Conservation (phyloP, 192 early-diverging fungal species). For the Rhizoclosmatium globosum region DNA sequence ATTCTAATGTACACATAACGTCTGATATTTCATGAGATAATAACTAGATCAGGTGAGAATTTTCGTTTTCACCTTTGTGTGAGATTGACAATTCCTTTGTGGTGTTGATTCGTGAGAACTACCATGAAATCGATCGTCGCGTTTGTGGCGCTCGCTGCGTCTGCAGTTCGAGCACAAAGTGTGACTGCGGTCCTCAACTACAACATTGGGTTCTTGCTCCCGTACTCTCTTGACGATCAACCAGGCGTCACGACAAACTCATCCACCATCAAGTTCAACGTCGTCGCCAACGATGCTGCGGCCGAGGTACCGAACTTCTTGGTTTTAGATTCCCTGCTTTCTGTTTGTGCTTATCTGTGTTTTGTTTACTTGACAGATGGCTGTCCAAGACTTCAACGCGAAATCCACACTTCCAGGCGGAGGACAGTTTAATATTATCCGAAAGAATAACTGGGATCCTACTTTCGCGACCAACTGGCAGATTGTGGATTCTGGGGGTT, state of each 20-base stretch:
- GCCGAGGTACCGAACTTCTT: background rate
- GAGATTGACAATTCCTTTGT: background rate
- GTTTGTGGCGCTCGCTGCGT: background rate
- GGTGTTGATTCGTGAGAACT: background rate
- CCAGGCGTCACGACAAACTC: slow-evolving; percentile 5
- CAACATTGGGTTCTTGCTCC: slow-evolving; percentile 35
- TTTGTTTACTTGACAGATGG: slow-evolving; percentile 18
- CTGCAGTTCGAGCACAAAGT: background rate
- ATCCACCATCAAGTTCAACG: slow-evolving; percentile 26
- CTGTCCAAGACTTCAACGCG: slow-evolving; percentile 31
- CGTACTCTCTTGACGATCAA: slow-evolving; percentile 31
- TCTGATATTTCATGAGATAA: too few species aligned
- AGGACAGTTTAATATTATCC: slow-evolving; percentile 27
- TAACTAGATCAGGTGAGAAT: too few species aligned
- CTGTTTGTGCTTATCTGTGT: background rate
- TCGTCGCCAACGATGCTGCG: slow-evolving; percentile 13
- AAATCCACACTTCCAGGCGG: background rate
- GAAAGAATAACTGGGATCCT: slow-evolving; percentile 41
- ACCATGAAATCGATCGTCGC: background rate
- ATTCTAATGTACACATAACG: too few species aligned
- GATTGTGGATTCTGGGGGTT: slow-evolving; percentile 38
- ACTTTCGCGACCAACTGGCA: slow-evolving; percentile 27
- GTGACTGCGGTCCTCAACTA: background rate
- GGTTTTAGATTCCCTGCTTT: background rate
- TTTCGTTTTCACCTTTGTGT: background rate